These are phyloP conservation scores for Aspergillus sparsus DNA, from an alignment of 495 filamentous ascomycete species.

Conservation along the genomic window DNA sequence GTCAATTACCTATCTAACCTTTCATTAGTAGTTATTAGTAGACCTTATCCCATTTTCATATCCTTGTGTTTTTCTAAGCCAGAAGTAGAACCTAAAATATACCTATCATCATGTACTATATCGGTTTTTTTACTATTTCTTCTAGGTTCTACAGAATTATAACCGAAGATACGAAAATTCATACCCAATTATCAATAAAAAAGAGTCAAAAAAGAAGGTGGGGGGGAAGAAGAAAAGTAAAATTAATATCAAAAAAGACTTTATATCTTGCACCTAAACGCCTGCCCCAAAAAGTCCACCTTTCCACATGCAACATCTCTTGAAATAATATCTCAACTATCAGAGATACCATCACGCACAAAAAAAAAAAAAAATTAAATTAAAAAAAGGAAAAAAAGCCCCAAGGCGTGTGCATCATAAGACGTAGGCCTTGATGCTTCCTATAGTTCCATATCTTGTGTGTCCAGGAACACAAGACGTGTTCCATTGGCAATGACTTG, in stretches of 20 bases:
- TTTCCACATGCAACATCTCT: slow-evolving; percentile 13
- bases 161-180: too few relatives aligned
- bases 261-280: slow-evolving; percentile 19
- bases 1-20: too few relatives aligned
- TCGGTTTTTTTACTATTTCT: neutral
- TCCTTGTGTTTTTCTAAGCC: too few relatives aligned
- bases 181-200: too few relatives aligned
- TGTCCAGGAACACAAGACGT: slow-evolving; percentile 78
- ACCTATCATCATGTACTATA: too few relatives aligned
- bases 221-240: neutral
- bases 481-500: slow-evolving; percentile 87
- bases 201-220: too few relatives aligned
- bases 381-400: neutral
- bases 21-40: too few relatives aligned
- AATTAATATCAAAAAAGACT: neutral
- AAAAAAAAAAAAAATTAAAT: neutral
- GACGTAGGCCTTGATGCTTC: neutral
- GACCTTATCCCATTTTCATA: too few relatives aligned
- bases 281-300: slow-evolving; percentile 14
- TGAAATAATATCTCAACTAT: slow-evolving; percentile 6
- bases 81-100: too few relatives aligned
- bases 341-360: neutral
- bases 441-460: slow-evolving; percentile 55
- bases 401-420: neutral
- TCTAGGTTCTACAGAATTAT: too few relatives aligned